Conservation (phyloP, 495 filamentous ascomycete species). For the Paragyromitra xinjiangensis region DNA sequence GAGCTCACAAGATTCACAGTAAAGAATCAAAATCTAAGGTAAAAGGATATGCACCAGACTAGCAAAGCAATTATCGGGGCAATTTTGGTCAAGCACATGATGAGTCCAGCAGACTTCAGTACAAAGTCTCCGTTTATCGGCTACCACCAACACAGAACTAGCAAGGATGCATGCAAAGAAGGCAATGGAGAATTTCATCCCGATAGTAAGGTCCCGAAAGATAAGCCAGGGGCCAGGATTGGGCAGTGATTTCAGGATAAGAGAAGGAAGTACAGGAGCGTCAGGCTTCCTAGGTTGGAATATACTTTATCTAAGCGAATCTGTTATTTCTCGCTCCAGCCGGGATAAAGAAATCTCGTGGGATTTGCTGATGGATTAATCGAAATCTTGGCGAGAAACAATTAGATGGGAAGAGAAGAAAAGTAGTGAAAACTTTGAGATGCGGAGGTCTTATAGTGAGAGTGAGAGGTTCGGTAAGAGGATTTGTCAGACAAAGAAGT, state of each 20-base stretch:
- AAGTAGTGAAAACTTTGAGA: neutral
- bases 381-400: neutral
- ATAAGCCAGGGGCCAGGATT: neutral
- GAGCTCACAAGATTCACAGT: neutral
- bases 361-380: neutral
- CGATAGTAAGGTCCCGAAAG: neutral
- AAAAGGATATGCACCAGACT: conserved; percentile 22
- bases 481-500: neutral
- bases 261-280: neutral
- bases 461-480: neutral
- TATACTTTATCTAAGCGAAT: neutral
- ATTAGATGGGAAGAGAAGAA: neutral
- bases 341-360: neutral
- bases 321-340: neutral
- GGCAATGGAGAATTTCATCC: conserved; percentile 19
- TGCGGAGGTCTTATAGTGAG: conserved; percentile 4
- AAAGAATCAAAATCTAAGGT: neutral
- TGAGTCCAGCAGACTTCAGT: conserved; percentile 45
- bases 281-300: neutral
- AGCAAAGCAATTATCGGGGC: conserved; percentile 35
- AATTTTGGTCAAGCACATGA: conserved; percentile 33
- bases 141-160: conserved; percentile 13
- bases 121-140: conserved; percentile 40
- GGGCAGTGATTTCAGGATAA: neutral
- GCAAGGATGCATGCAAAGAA: conserved; percentile 8